Percentiles rank a stretch among this genome's conserved stretches.
Conservation (phyloP, 208 protist species). For the Trypanosoma rangeli region DNA sequence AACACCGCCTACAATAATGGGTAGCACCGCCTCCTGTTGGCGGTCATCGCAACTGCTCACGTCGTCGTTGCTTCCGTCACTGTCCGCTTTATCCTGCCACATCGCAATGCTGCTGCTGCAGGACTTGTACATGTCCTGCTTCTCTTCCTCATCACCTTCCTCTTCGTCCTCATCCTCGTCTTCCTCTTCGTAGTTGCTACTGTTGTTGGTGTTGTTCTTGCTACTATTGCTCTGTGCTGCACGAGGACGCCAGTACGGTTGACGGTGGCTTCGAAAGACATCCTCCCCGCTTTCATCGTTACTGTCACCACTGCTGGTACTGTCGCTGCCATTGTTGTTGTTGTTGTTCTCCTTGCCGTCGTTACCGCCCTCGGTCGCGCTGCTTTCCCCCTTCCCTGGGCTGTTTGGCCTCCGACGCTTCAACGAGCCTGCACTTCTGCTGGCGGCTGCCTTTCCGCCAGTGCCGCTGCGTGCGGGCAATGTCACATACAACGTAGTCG, state of each 20-base stretch:
- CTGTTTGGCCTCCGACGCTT: background rate
- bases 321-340: constrained; percentile 8
- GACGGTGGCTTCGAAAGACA: background rate
- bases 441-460: background rate
- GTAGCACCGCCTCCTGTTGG: constrained; percentile 28
- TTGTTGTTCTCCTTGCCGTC: constrained; percentile 5
- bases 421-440: background rate
- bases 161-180: background rate
- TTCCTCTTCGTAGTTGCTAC: background rate
- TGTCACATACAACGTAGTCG: constrained; percentile 10
- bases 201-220: background rate
- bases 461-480: background rate
- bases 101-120: background rate
- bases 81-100: background rate
- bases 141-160: background rate
- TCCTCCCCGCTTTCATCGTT: too few relatives aligned
- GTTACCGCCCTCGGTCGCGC: background rate
- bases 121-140: background rate
- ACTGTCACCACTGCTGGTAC: background rate
- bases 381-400: background rate
- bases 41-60: constrained; percentile 14
- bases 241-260: background rate
- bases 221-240: background rate
- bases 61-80: background rate
- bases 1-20: constrained; percentile 72